Base-by-base conservation (phyloP, 495 filamentous ascomycete species). In the Xylaria intraflava region DNA sequence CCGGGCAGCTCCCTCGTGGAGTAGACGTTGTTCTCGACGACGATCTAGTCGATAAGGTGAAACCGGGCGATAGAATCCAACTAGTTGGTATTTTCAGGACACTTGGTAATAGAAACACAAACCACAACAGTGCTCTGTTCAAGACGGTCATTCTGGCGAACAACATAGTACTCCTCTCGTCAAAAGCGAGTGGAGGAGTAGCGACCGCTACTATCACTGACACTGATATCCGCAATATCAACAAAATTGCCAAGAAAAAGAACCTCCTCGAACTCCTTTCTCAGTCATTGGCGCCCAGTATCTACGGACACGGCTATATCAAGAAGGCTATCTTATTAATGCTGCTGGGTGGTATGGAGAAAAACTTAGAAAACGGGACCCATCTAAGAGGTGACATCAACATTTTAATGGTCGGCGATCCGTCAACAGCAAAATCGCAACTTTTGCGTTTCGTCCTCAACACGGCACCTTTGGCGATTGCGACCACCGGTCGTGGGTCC, bases 361-460 rank as follows among this genome's bases (percentile, higher is more conserved):
- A 97, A 78, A 99, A 97, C 64, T 68, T 99, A 47, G 93, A 97
- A 51, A 99, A 99, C 62, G 93, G 93, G 30, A 96, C 94, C 0
- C 93, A 99, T 81, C 72, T 99, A 61, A 84, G 93, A 77, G 93
- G 93, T 65, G 93, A 99, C 67, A 97, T 99, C 72, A 99, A 99
- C 70, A 95, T 99, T 59, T 77, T 99, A 27, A 97, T 99, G 93
- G 94, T 99, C 41, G 93, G 93, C 73, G 93, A 99, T 72, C 93
- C 93, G 16, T 99, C 93, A 1, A 99, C 93, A 2, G 93, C 93
- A 39, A 99, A 99, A 71, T 99, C 93, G 17, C 93, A 99, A 69
- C 81, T 99, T 20, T 81, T 99, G 35, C 89, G 93, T 9, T 99
- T 99, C 61, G 93, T 99, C 20, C 80, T 97, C 50, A 99, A 99